Conservation (phyloP, 257 asterid genomes). For the Solanum chmielewskii region DNA sequence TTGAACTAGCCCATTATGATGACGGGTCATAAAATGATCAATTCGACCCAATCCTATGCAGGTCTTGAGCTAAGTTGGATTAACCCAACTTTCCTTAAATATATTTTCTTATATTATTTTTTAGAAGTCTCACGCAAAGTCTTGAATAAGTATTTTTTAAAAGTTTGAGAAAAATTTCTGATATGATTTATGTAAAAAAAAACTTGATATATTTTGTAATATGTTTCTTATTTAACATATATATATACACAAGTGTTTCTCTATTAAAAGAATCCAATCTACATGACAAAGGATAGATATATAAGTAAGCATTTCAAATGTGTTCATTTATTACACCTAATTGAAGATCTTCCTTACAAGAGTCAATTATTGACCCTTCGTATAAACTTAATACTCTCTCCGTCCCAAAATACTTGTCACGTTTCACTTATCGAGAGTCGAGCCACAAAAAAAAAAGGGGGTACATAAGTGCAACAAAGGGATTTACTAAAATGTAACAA, state of each 20-base stretch:
- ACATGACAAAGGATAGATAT: not conserved
- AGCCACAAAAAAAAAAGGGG: not conserved
- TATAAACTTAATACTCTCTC: not conserved
- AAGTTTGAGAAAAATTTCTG: no score
- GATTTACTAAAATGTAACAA: not conserved
- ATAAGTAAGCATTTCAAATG: not conserved
- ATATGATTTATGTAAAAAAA: not conserved
- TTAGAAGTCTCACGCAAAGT: not conserved
- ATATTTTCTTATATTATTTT: no score
- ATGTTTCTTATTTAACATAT: not conserved
- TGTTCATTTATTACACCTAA: not conserved
- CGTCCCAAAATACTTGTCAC: not conserved
- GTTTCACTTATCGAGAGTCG: not conserved
- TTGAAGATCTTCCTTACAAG: not conserved
- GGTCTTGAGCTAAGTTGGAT: not conserved
- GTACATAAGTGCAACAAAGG: not conserved
- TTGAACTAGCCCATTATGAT: not conserved
- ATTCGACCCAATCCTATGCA: not conserved
- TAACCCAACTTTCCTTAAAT: not conserved
- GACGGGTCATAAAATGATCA: not conserved
- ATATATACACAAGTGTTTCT: not conserved
- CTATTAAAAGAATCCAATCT: not conserved
- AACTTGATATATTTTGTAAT: not conserved
- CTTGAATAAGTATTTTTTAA: not conserved
- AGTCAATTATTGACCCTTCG: not conserved